Base-by-base conservation (phyloP, 1,284 basidiomycete species). In the Melampsora larici-populina region DNA sequence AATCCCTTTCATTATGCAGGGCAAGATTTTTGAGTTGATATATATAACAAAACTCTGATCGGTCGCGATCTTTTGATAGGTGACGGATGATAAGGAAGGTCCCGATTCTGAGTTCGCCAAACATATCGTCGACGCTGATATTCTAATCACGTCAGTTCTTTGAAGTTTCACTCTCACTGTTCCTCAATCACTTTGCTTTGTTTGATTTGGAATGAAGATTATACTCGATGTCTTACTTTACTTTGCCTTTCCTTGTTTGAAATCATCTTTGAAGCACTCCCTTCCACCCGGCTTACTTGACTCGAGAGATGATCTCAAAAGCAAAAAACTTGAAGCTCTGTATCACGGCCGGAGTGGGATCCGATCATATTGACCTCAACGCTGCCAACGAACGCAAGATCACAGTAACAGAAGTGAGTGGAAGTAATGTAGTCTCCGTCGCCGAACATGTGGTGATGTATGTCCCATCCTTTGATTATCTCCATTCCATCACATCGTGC, bases 321-420 rank as follows among this genome's bases (percentile, higher is more conserved):
- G 92, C 94, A 49, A 90, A 90, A 85, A 95, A 96, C 82, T 89
- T 98, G 82, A 96, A 94, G 86, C 85, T 96, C 79, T 93, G 91
- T 82, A 88, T 97, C 82, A 97, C 94, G 13, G 94, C 94, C 72
- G 94, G 94, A 85, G 94, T 97, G 66, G 94, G 94, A 17, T 94
- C 92, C 43, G 94, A 96, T 80, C 92, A 94, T 85, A 89, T 97
- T 82, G 93, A 97, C 84, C 88, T 97, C 75, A 90, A 95, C 82
- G 91, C 91, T 31, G 92, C 92, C 68, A 93, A 93, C 83, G 88
- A 92, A 84, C 87, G 88, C 81, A 88, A 88, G 80, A 90, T 97
- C 82, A 90, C 93, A 82, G 94, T 94, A 55, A 86, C 91, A 79
- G 91, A 93, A 83, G 88, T 88, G 71, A 78, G 81, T 71, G 36